Conservation (phyloP, 305 asterid species). For the Vinca major region DNA sequence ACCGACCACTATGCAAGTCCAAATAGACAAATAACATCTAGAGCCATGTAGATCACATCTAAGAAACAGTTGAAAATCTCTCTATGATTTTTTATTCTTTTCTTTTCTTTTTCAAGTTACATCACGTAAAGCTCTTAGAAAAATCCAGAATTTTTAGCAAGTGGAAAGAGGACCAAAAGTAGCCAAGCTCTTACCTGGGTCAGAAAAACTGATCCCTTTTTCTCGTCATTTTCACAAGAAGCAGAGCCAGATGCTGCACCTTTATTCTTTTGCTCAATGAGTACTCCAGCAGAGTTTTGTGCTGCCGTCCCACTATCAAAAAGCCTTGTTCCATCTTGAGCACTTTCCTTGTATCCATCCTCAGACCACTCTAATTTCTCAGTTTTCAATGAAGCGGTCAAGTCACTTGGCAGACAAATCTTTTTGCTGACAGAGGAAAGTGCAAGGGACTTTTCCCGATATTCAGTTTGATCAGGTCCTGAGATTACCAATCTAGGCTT, state of each 20-base stretch:
- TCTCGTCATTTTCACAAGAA: slow-evolving; percentile 38
- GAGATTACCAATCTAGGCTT: slow-evolving; percentile 44
- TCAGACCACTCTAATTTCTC: slow-evolving; percentile 22
- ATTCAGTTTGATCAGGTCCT: slow-evolving; percentile 39
- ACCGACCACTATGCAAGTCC: background rate
- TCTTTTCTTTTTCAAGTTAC: no score
- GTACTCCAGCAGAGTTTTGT: slow-evolving; percentile 21
- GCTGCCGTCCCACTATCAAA: slow-evolving; percentile 22
- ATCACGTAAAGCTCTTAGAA: background rate
- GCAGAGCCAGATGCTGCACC: slow-evolving; percentile 23
- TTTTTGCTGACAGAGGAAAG: slow-evolving; percentile 13
- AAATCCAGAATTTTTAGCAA: background rate
- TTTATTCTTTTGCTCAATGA: slow-evolving; percentile 21
- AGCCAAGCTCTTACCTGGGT: slow-evolving; percentile 46
- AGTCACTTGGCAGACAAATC: slow-evolving; percentile 8
- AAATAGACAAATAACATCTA: background rate
- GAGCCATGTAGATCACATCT: background rate
- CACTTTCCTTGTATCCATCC: slow-evolving; percentile 24
- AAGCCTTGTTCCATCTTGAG: slow-evolving; percentile 26
- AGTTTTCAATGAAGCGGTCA: slow-evolving; percentile 21
- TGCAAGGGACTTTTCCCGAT: slow-evolving; percentile 19
- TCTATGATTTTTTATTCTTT: background rate
- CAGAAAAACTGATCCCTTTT: slow-evolving; percentile 68
- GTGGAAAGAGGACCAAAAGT: background rate
- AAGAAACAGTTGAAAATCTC: background rate